Percentiles rank a stretch among this genome's conserved stretches.
Conservation (phyloP, 1,284 basidiomycete genomes). For the Volvariella volvacea region DNA sequence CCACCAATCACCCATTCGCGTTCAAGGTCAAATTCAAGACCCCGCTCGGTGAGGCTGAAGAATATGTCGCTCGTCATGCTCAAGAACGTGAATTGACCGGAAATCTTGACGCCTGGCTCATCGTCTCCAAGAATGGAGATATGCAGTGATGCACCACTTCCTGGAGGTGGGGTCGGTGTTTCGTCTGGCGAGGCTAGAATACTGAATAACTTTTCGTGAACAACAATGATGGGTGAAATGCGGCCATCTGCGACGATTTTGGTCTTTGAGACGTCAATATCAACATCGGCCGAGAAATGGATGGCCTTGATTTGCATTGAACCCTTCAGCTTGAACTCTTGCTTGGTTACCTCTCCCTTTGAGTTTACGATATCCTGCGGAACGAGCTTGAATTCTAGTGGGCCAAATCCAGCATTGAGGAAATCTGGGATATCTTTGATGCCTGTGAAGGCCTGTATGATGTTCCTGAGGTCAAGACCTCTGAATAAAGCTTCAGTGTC, state of each 20-base stretch:
- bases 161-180: no score
- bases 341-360: neutral
- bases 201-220: conserved; percentile 4
- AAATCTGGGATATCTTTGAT: neutral
- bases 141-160: neutral
- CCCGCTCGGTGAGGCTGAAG: neutral
- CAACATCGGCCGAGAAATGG: neutral
- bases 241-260: conserved; percentile 1
- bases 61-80: neutral
- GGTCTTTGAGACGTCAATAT: neutral
- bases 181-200: neutral
- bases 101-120: neutral
- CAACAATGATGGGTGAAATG: neutral
- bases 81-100: conserved; percentile 4
- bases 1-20: conserved; percentile 2
- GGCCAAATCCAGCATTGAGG: conserved; percentile 3
- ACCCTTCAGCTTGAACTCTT: conserved; percentile 4
- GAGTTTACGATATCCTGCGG: conserved; percentile 1
- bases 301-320: conserved; percentile 1
- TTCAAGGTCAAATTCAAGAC: neutral
- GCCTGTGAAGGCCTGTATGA: neutral
- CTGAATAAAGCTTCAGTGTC: neutral
- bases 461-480: conserved; percentile 1
- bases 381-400: conserved; percentile 1
- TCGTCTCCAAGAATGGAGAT: neutral